These are phyloP conservation scores for Phalaenopsis equestris DNA, from an alignment of 106 monocot genomes.

Conservation along the genomic window DNA sequence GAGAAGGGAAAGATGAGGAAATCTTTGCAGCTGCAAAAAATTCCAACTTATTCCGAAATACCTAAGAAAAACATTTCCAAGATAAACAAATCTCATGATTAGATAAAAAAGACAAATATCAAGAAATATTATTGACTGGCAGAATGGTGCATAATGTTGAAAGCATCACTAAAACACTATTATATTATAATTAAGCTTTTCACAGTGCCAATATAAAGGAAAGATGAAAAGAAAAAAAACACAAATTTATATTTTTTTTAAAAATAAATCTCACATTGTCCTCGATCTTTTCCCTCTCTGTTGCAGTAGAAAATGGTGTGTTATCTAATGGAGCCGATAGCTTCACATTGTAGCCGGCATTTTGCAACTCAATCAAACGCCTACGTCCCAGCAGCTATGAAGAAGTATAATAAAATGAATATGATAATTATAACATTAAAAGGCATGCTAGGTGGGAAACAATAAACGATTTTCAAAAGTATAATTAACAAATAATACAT, in stretches of 20 bases:
- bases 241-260: not conserved
- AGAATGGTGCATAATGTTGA: not conserved
- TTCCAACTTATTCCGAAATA: conserved; percentile 85
- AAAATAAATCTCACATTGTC: conserved; percentile 57
- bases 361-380: conserved; percentile 68
- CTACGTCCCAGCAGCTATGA: conserved; percentile 84
- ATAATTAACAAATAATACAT: conserved; percentile 29
- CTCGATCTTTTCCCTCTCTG: conserved; percentile 77
- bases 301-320: conserved; percentile 63
- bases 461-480: not conserved
- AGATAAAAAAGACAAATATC: not conserved
- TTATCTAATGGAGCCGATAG: conserved; percentile 90
- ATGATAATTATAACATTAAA: conserved; percentile 1
- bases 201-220: not conserved
- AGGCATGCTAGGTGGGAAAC: not conserved
- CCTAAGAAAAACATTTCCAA: conserved; percentile 30
- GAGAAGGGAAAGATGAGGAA: conserved; percentile 80
- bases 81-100: not conserved
- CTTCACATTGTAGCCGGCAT: conserved; percentile 80
- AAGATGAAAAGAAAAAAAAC: not conserved
- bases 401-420: conserved; percentile 9
- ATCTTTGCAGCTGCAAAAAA: conserved; percentile 98
- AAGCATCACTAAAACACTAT: not conserved
- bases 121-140: not conserved
- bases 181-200: not conserved